Evolutionary conservation across 345 rosid genomes (phyloP).

Genomic region (Eucalyptus tenuipes): DNA sequence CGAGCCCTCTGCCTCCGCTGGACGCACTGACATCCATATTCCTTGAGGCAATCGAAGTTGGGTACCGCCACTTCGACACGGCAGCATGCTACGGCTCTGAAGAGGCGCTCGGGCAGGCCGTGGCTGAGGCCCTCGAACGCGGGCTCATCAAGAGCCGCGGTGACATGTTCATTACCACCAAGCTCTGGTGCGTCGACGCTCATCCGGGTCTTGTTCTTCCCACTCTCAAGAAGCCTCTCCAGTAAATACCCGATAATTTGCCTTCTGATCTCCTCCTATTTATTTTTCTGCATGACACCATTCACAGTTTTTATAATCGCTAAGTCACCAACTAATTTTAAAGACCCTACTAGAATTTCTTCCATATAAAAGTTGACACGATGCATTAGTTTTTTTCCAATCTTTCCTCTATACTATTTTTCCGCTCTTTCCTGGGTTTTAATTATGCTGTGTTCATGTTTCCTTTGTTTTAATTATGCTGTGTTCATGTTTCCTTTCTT

Average conservation of each 20-base stretch:
- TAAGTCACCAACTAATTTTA: neutral
- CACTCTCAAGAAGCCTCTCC: constrained; percentile 16
- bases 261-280: neutral
- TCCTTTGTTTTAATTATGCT: too few relatives aligned
- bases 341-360: neutral
- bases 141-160: constrained; percentile 26
- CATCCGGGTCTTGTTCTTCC: constrained; percentile 37
- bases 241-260: neutral
- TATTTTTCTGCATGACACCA: neutral
- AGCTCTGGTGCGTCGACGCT: constrained; percentile 37
- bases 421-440: too few relatives aligned
- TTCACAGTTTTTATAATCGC: neutral
- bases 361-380: neutral
- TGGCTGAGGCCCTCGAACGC: constrained; percentile 23
- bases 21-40: constrained; percentile 1
- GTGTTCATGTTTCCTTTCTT: too few relatives aligned
- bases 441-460: neutral
- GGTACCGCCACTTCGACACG: constrained; percentile 69
- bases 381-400: neutral
- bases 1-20: neutral
- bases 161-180: constrained; percentile 50
- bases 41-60: constrained; percentile 26
- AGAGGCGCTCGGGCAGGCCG: constrained; percentile 38
- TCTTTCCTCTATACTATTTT: too few relatives aligned
- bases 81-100: constrained; percentile 39